Evolutionary conservation across 108 stramenopile species (phyloP).

Genomic region (Parietichytrium sp.): DNA sequence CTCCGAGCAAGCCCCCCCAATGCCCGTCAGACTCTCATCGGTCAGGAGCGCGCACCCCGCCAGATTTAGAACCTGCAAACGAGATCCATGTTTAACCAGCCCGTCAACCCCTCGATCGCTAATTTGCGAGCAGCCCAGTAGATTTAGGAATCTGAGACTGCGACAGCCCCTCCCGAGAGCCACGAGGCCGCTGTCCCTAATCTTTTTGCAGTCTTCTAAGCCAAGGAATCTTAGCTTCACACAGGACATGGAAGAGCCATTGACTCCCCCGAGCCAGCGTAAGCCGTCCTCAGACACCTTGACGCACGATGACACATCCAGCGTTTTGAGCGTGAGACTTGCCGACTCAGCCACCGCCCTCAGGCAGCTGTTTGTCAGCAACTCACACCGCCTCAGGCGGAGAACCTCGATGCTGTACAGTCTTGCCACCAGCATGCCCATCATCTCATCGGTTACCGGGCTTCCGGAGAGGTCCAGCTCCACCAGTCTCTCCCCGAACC

Average conservation of each 20-base stretch:
- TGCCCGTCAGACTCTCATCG: background rate
- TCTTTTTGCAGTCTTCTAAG: background rate
- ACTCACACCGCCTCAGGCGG: background rate
- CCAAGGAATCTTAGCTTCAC: background rate
- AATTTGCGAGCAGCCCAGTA: background rate
- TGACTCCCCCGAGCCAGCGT: background rate
- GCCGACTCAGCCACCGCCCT: background rate
- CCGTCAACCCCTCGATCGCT: constrained; percentile 6
- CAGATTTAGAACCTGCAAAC: background rate
- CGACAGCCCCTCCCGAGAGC: background rate
- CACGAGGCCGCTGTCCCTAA: constrained; percentile 7
- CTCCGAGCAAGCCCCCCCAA: background rate
- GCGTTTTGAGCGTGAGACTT: background rate
- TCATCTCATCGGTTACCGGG: constrained; percentile 18
- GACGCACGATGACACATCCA: constrained; percentile 1
- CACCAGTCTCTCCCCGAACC: constrained; percentile 12
- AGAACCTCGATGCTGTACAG: background rate
- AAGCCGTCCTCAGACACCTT: constrained; percentile 9
- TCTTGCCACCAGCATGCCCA: constrained; percentile 2
- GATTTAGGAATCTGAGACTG: background rate
- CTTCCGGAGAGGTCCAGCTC: constrained; percentile 9
- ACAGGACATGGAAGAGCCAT: background rate
- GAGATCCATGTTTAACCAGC: background rate
- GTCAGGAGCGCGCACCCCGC: background rate
- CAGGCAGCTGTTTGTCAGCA: background rate